Percentiles rank a stretch among this genome's conserved stretches.
Conservation (phyloP, 2,329 filamentous ascomycete genomes). For the Penicillium sp. region DNA sequence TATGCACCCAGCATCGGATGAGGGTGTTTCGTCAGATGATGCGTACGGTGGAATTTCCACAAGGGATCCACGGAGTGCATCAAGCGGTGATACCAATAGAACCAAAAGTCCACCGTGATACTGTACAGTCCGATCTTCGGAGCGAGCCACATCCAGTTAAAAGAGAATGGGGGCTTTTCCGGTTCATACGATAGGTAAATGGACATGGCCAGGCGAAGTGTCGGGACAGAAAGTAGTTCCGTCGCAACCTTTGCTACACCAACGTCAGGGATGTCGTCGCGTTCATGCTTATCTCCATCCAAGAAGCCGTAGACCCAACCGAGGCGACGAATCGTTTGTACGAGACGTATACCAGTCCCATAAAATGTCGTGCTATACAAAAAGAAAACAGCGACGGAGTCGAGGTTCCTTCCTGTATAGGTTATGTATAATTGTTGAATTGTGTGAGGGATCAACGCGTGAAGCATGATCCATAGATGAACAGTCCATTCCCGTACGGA, state of each 20-base stretch:
- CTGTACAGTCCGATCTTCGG: constrained; percentile 23
- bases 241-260: constrained; percentile 41
- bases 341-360: constrained; percentile 45
- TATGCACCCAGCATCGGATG: constrained; percentile 50
- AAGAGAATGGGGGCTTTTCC: constrained; percentile 26
- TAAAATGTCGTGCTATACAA: constrained; percentile 49
- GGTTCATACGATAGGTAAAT: constrained; percentile 36
- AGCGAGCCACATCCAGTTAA: constrained; percentile 32
- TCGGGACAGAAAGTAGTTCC: constrained; percentile 41
- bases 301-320: constrained; percentile 49
- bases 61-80: constrained; percentile 49
- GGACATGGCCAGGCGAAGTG: constrained; percentile 39
- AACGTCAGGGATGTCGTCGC: constrained; percentile 51
- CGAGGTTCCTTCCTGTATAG: constrained; percentile 38
- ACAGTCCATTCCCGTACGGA: constrained; percentile 41
- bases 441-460: constrained; percentile 45
- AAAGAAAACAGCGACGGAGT: constrained; percentile 37
- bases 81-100: constrained; percentile 26
- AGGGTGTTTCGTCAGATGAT: constrained; percentile 53
- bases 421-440: constrained; percentile 44
- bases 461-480: constrained; percentile 48
- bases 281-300: constrained; percentile 52
- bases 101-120: constrained; percentile 21
- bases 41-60: constrained; percentile 52
- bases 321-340: constrained; percentile 45